Evolutionary conservation across 345 rosid species (phyloP), one percentile per base, ranked within the genome.

Genomic region (Rhodamnia rubescens): DNA sequence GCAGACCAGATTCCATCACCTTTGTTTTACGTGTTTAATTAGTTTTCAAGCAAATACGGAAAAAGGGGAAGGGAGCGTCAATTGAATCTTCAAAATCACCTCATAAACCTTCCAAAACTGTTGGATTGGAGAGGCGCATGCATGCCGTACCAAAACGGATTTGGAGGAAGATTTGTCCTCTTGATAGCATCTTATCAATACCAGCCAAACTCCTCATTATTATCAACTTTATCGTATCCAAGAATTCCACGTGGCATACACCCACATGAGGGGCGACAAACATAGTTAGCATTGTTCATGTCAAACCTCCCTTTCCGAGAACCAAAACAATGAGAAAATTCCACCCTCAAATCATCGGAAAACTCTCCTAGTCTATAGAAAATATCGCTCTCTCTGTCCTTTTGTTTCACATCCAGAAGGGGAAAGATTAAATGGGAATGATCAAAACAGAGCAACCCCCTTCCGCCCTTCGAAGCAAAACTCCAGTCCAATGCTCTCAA

Each of bases 71-170:
- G 78, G 47, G 78, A 36, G 78, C 78, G 36, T 69, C 80, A 36
- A 36, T 69, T 42, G 80, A 69, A 69, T 69, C 47, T 69, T 44
- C 80, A 40, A 32, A 36, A 69, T 32, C 44, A 69, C 47, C 47
- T 69, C 47, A 16, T 20, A 36, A 32, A 69, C 24, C 78, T 11
- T 69, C 78, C 78, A 36, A 36, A 36, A 36, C 47, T 36, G 85
- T 84, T 61, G 83, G 83, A 90, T 82, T 88, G 91, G 87, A 50
- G 86, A 87, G 88, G 90, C 94, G 88, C 88, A 81, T 86, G 86
- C 44, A 29, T 83, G 42, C 10, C 82, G 26, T 22, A 32, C 80
- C 47, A 69, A 82, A 36, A 56, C 83, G 16, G 52, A 55, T 81
- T 56, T 36, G 54, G 50, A 42, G 57, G 78, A 53, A 54, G 29